A percentile compares a stretch with the other conserved stretches of the same genome.
These are phyloP conservation scores for Vanderwaltozyma polyspora DNA, from an alignment of 805 yeast genomes.

Conservation along the genomic window DNA sequence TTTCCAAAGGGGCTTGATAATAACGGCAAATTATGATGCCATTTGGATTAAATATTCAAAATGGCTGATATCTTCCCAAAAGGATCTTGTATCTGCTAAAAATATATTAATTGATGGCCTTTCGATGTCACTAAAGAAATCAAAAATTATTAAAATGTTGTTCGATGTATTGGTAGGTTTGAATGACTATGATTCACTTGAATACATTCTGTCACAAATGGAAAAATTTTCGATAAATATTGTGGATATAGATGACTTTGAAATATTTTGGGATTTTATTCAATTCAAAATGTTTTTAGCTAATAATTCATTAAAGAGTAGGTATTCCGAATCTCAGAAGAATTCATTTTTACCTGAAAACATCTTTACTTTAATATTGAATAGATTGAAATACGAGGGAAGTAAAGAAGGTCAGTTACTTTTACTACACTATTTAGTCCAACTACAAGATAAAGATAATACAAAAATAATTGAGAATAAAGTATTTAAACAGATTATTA, in stretches of 20 bases:
- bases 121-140: conserved; percentile 13
- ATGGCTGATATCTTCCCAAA: conserved; percentile 19
- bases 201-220: conserved; percentile 7
- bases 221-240: conserved; percentile 9
- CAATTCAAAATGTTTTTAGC: conserved; percentile 16
- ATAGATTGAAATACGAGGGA: conserved; percentile 11
- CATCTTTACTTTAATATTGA: conserved; percentile 10
- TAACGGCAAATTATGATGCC: conserved; percentile 22
- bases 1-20: conserved; percentile 25
- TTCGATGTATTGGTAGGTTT: conserved; percentile 12
- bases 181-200: conserved; percentile 13
- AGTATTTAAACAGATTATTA: conserved; percentile 15
- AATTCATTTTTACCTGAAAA: conserved; percentile 4
- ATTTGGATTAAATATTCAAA: conserved; percentile 24
- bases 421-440: conserved; percentile 13
- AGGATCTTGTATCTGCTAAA: conserved; percentile 17
- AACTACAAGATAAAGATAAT: conserved; percentile 17
- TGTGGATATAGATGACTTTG: conserved; percentile 17
- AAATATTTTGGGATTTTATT: conserved; percentile 24
- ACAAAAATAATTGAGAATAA: conserved; percentile 12
- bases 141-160: conserved; percentile 13
- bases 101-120: conserved; percentile 16
- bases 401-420: conserved; percentile 11
- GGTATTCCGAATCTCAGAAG: conserved; percentile 8
- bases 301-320: conserved; percentile 8